Conservation (phyloP, 2,329 filamentous ascomycete species). For the Colletotrichum sp. region DNA sequence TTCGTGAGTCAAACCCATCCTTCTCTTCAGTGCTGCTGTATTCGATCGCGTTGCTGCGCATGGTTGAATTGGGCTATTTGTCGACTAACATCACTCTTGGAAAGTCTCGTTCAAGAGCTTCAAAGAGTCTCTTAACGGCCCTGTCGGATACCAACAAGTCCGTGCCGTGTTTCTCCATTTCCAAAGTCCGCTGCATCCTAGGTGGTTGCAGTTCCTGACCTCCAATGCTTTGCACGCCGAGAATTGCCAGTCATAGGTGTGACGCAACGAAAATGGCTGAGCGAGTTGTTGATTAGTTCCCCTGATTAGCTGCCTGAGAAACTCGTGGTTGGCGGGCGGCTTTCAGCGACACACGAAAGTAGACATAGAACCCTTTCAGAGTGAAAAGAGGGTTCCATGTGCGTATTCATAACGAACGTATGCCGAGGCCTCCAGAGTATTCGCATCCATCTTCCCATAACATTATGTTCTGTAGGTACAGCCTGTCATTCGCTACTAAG, state of each 20-base stretch:
- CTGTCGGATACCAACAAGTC: conserved; percentile 9
- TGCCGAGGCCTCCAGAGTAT: background rate
- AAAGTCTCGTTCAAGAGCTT: background rate
- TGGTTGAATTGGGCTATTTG: accelerated
- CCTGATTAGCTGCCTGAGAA: background rate
- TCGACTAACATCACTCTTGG: background rate
- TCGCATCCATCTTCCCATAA: background rate
- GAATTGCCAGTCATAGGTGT: background rate
- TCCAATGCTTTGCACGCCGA: background rate
- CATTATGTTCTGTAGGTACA: background rate
- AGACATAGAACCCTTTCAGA: background rate
- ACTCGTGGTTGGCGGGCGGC: background rate
- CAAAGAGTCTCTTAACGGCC: background rate
- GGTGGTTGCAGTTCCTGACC: conserved; percentile 21
- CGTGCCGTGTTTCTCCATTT: conserved; percentile 13
- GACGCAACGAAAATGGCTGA: background rate
- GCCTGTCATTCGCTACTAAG: background rate
- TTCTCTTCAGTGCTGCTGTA: background rate
- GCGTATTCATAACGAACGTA: background rate
- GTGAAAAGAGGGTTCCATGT: background rate
- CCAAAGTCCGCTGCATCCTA: conserved; percentile 21
- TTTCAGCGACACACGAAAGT: background rate
- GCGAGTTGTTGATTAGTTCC: background rate
- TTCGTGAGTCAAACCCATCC: conserved; percentile 1
- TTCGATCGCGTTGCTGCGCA: background rate